phyloP scores from a whole-genome alignment of 441 rosid genomes.

The Syzygium malaccense region DNA sequence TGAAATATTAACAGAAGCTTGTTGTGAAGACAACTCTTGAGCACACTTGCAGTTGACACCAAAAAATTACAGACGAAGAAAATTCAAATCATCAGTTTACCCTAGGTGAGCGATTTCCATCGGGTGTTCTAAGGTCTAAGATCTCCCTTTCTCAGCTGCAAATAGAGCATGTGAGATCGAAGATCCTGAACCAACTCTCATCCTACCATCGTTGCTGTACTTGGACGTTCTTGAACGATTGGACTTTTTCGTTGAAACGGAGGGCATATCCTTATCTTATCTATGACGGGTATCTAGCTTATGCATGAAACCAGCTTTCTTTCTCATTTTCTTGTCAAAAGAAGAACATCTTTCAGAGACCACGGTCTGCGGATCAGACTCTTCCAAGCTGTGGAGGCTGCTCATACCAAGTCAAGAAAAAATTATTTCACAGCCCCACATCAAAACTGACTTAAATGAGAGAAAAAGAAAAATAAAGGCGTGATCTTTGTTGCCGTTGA shows the following conservation, averaged over 20 bases:
- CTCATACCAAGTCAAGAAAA: neutral
- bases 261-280: neutral
- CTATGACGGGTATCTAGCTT: neutral
- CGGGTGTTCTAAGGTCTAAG: neutral
- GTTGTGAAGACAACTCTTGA: neutral
- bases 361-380: conserved; percentile 12
- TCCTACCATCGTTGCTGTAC: neutral
- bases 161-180: neutral
- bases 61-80: neutral
- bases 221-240: neutral
- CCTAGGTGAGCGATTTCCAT: neutral
- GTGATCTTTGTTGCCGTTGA: neutral
- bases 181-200: neutral
- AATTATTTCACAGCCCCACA: neutral
- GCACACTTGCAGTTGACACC: neutral
- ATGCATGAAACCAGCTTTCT: neutral
- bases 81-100: neutral
- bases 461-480: neutral
- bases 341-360: neutral
- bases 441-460: neutral
- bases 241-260: neutral
- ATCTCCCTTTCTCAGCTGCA: neutral
- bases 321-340: neutral
- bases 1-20: neutral
- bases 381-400: conserved; percentile 57